Percentiles rank a stretch among this genome's conserved stretches.
phyloP scores from a whole-genome alignment of 148 eudicot species.

The Pharnaceum exiguum region DNA sequence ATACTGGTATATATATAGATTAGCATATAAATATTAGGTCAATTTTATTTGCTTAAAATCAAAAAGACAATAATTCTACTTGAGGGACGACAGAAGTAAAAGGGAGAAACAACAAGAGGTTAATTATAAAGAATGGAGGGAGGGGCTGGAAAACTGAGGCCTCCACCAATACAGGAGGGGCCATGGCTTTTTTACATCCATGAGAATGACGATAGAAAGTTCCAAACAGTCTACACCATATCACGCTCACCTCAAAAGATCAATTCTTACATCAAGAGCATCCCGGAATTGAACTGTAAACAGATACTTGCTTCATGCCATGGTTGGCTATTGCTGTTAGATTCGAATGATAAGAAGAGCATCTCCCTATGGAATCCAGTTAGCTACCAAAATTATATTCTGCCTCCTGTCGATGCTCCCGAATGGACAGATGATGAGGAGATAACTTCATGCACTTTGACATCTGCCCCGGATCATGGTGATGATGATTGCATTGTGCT shows the following conservation, averaged over 20 bases:
- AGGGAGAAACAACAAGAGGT: no score
- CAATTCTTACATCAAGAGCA: background rate
- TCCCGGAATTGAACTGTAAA: constrained; percentile 4
- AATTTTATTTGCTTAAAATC: no score
- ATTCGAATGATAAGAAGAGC: background rate
- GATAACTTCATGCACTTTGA: background rate
- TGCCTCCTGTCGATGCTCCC: background rate
- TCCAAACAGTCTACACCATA: background rate
- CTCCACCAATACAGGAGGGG: no score
- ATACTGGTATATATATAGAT: no score
- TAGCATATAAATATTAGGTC: no score
- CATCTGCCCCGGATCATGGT: background rate
- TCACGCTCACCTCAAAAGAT: background rate
- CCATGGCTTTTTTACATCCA: no score
- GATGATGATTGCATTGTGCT: background rate
- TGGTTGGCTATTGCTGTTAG: constrained; percentile 1
- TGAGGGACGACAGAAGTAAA: no score
- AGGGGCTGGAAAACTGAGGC: no score
- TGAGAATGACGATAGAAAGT: no score
- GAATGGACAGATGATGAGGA: no score
- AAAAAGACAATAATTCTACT: no score
- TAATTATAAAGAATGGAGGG: no score
- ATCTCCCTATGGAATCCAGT: background rate
- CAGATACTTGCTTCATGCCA: background rate
- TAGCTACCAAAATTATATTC: background rate